These are phyloP conservation scores for Leccinum fibrillosum DNA, from an alignment of 768 basidiomycete species.

Conservation along the genomic window DNA sequence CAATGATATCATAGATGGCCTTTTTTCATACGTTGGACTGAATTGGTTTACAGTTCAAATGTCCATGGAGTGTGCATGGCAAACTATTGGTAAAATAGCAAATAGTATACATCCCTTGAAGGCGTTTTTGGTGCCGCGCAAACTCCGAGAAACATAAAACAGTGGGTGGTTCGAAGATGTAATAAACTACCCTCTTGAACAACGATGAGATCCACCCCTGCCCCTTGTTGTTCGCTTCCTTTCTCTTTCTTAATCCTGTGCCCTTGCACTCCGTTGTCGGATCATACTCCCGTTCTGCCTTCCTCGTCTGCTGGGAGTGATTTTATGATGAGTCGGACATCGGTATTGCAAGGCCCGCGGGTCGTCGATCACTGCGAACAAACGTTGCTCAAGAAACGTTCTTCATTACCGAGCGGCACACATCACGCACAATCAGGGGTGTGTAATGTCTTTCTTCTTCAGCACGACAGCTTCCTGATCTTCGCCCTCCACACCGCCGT, in stretches of 20 bases:
- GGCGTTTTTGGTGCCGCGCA: background rate
- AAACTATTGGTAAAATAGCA: too few relatives aligned
- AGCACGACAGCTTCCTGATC: slow-evolving; percentile 51
- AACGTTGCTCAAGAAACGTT: background rate
- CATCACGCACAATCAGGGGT: slow-evolving; percentile 57
- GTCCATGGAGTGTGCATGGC: background rate
- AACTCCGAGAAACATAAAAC: background rate
- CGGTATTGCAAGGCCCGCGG: slow-evolving; percentile 3
- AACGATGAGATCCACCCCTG: slow-evolving; percentile 7
- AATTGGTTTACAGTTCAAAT: background rate
- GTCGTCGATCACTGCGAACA: slow-evolving; percentile 23
- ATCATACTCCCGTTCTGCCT: slow-evolving; percentile 84
- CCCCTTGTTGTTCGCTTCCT: slow-evolving; percentile 31
- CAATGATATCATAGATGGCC: background rate
- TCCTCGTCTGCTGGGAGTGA: slow-evolving; percentile 34
- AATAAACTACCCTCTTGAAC: slow-evolving; percentile 20
- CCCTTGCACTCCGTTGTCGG: slow-evolving; percentile 72
- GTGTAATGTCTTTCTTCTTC: slow-evolving; percentile 78
- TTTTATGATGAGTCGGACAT: slow-evolving; percentile 3
- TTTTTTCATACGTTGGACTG: background rate
- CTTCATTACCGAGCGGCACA: background rate
- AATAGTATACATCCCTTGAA: background rate
- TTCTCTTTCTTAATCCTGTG: slow-evolving; percentile 75
- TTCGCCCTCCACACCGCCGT: slow-evolving; percentile 56
- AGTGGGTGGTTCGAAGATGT: background rate